phyloP scores from a whole-genome alignment of 805 yeast genomes.

The Metschnikowia reukaufii region DNA sequence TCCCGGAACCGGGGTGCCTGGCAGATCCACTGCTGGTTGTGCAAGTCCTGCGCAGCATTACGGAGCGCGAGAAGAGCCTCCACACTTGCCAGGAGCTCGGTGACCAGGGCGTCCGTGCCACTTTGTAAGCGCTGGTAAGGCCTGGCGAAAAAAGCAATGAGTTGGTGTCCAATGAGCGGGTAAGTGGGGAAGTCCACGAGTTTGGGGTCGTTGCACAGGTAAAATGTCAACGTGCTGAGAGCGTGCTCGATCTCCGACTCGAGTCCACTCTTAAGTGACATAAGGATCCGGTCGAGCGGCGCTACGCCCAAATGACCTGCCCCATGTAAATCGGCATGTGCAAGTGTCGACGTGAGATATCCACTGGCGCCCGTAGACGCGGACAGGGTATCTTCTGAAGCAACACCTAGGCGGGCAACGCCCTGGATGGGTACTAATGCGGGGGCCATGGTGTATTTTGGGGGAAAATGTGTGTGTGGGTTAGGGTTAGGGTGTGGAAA shows the following conservation, averaged over 20 bases:
- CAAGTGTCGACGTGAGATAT: constrained; percentile 12
- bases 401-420: constrained; percentile 16
- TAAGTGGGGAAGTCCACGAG: constrained; percentile 46
- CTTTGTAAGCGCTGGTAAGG: constrained; percentile 28
- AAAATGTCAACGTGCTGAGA: constrained; percentile 49
- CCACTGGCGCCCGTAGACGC: constrained; percentile 15
- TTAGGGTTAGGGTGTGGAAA: no score
- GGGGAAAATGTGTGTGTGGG: no score
- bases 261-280: constrained; percentile 68
- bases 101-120: constrained; percentile 19
- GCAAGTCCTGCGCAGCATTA: constrained; percentile 80
- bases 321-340: constrained; percentile 20
- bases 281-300: constrained; percentile 60
- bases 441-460: constrained; percentile 18
- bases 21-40: constrained; percentile 76
- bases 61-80: constrained; percentile 67
- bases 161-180: constrained; percentile 43
- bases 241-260: constrained; percentile 74
- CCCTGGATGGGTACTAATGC: constrained; percentile 19
- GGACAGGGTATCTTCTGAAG: constrained; percentile 10
- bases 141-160: constrained; percentile 36
- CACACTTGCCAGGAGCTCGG: constrained; percentile 29
- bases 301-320: constrained; percentile 55
- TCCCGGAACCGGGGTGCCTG: constrained; percentile 48
- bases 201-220: constrained; percentile 53